phyloP scores from a whole-genome alignment of 164 flowering plant species.

The Macadamia tetraphylla region DNA sequence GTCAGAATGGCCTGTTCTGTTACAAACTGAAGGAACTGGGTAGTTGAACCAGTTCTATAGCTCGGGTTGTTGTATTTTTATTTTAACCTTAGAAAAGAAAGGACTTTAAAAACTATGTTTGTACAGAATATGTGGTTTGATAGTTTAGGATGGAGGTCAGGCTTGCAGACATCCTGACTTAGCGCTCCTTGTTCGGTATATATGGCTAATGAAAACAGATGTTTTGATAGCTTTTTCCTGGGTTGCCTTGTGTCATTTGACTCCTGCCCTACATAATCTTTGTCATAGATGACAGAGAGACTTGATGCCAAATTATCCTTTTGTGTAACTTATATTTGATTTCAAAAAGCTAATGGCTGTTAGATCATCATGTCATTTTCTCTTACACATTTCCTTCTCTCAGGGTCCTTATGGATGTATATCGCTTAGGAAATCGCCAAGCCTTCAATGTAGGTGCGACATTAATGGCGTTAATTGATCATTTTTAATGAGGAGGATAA shows the following conservation, averaged over 20 bases:
- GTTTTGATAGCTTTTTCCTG: too few species aligned
- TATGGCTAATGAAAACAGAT: neutral
- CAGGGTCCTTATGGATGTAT: constrained; percentile 82
- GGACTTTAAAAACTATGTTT: too few species aligned
- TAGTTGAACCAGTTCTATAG: too few species aligned
- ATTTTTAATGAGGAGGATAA: neutral
- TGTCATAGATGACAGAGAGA: neutral
- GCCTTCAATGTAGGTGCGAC: constrained; percentile 78
- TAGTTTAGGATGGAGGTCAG: neutral
- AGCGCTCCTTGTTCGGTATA: neutral
- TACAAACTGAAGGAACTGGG: too few species aligned
- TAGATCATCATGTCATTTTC: neutral
- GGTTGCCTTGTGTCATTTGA: neutral
- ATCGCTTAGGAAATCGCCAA: constrained; percentile 62
- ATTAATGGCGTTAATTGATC: neutral
- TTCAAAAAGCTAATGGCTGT: neutral
- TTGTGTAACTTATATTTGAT: neutral
- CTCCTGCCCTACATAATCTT: neutral
- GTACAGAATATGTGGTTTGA: neutral
- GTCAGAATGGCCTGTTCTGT: too few species aligned
- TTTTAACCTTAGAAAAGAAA: too few species aligned
- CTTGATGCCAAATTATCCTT: neutral
- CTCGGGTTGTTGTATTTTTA: too few species aligned
- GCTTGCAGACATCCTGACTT: neutral
- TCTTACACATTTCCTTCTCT: constrained; percentile 9